phyloP scores from a whole-genome alignment of 1,284 basidiomycete genomes.

The Ceratobasidium sp. region DNA sequence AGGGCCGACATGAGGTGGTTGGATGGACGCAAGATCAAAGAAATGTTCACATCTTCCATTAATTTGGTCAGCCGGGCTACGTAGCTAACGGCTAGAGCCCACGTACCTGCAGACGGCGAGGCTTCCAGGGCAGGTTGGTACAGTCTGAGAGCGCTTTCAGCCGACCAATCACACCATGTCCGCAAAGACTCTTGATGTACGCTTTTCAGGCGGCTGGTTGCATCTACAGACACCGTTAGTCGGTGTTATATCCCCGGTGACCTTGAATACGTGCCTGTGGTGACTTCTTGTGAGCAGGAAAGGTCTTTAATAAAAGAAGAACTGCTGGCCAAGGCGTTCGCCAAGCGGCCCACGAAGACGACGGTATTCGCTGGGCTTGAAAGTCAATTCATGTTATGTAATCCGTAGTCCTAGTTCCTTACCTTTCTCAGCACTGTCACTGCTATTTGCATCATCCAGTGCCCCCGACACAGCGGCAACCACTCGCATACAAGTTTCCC shows the following conservation, averaged over 20 bases:
- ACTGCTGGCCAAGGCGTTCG: conserved; percentile 44
- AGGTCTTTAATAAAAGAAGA: conserved; percentile 46
- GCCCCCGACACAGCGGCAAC: conserved; percentile 53
- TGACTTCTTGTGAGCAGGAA: conserved; percentile 21
- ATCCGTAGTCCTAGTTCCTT: not conserved
- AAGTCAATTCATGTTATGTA: not conserved
- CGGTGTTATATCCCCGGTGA: not conserved
- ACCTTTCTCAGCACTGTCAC: conserved; percentile 19
- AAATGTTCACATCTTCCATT: conserved; percentile 47
- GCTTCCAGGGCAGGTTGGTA: conserved; percentile 39
- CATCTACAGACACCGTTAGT: conserved; percentile 58
- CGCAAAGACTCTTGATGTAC: conserved; percentile 63
- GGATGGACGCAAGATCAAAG: conserved; percentile 64
- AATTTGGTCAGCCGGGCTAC: not conserved
- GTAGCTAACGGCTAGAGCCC: not conserved
- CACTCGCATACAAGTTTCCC: conserved; percentile 60
- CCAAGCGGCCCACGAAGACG: conserved; percentile 50
- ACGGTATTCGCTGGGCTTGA: conserved; percentile 11
- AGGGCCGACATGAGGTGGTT: conserved; percentile 67
- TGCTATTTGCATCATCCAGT: conserved; percentile 42
- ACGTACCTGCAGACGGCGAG: conserved; percentile 21
- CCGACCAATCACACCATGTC: conserved; percentile 64
- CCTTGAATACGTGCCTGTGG: conserved; percentile 14
- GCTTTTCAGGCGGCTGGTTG: conserved; percentile 58
- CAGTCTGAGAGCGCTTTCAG: conserved; percentile 54